Conservation (phyloP, 495 filamentous ascomycete genomes). For the Penicillium riverlandense region DNA sequence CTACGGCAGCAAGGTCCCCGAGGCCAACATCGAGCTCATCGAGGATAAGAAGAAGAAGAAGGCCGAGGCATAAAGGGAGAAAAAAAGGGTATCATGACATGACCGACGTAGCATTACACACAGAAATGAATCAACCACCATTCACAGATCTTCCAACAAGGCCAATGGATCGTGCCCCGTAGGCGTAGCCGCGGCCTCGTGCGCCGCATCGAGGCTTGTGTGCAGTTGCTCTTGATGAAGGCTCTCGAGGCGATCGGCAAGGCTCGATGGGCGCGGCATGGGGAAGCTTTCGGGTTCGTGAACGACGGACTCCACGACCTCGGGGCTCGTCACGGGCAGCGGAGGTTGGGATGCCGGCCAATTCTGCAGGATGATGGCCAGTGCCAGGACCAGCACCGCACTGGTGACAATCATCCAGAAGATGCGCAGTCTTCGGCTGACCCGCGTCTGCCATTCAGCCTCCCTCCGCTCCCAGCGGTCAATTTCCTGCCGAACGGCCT, state of each 20-base stretch:
- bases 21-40: conserved; percentile 88
- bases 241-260: conserved; percentile 14
- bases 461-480: conserved; percentile 68
- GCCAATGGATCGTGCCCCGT: conserved; percentile 20
- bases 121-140: not conserved
- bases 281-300: not conserved
- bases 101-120: conserved; percentile 10
- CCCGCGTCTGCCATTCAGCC: conserved; percentile 62
- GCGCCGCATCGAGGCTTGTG: not conserved
- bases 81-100: conserved; percentile 25
- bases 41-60: conserved; percentile 86
- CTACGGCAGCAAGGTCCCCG: conserved; percentile 73
- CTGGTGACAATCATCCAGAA: conserved; percentile 49
- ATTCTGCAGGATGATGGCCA: conserved; percentile 36
- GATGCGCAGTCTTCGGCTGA: conserved; percentile 52
- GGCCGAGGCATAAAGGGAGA: conserved; percentile 11
- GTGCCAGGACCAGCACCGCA: conserved; percentile 27
- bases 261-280: conserved; percentile 13
- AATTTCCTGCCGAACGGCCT: conserved; percentile 54
- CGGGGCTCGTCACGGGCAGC: not conserved
- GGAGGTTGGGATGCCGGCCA: conserved; percentile 9
- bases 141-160: conserved; percentile 32
- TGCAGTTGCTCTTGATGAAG: conserved; percentile 2
- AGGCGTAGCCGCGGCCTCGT: not conserved
- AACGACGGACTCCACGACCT: no score